phyloP scores from a whole-genome alignment of 805 yeast genomes.

The Lachancea thermotolerans region DNA sequence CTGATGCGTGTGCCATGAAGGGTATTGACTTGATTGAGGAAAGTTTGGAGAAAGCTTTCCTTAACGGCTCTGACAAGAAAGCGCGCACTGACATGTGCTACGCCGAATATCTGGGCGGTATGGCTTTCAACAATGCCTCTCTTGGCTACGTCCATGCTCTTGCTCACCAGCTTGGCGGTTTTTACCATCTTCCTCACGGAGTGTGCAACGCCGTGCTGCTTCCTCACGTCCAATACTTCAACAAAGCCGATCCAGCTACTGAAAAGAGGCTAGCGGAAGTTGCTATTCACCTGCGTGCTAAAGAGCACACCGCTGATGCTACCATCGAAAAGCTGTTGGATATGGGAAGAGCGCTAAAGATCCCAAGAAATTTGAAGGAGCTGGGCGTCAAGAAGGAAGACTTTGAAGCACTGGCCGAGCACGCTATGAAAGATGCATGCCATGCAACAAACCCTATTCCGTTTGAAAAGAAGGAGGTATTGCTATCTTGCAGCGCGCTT shows the following conservation, averaged over 20 bases:
- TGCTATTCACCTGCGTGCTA: conserved; percentile 17
- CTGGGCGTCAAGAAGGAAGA: conserved; percentile 19
- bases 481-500: conserved; percentile 15
- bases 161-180: conserved; percentile 36
- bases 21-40: conserved; percentile 36
- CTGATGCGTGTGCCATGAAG: conserved; percentile 38
- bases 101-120: conserved; percentile 41
- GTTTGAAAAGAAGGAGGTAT: conserved; percentile 20
- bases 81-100: conserved; percentile 39
- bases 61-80: conserved; percentile 35
- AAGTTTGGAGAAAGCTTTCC: conserved; percentile 35
- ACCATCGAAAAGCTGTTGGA: conserved; percentile 13
- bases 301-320: conserved; percentile 14
- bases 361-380: conserved; percentile 18
- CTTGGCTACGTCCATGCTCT: conserved; percentile 37
- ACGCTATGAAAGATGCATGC: conserved; percentile 23
- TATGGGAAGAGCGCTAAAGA: conserved; percentile 12
- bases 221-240: conserved; percentile 33
- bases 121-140: conserved; percentile 40
- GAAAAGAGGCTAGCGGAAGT: conserved; percentile 16
- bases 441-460: conserved; percentile 19
- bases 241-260: conserved; percentile 10
- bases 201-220: conserved; percentile 40
- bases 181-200: conserved; percentile 40
- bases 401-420: conserved; percentile 17